These are phyloP conservation scores for Suillus discolor DNA, from an alignment of 768 basidiomycete species.

Conservation along the genomic window DNA sequence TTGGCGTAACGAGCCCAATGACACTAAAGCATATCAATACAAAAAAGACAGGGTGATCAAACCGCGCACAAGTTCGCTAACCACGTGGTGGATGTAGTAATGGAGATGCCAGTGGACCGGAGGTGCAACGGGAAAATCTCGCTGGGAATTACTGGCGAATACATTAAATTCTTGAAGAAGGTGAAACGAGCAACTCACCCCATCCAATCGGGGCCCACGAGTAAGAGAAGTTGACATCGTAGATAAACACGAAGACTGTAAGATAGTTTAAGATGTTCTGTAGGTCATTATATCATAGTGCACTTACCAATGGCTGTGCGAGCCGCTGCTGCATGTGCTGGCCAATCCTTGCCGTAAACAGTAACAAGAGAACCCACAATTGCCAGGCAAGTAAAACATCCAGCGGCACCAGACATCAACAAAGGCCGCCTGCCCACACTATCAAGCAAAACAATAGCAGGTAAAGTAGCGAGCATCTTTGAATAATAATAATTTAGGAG, in stretches of 20 bases:
- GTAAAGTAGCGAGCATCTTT: slow-evolving; percentile 38
- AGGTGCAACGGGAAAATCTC: slow-evolving; percentile 45
- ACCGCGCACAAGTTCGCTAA: slow-evolving; percentile 45
- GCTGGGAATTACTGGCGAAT: slow-evolving; percentile 38
- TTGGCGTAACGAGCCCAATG: slow-evolving; percentile 33
- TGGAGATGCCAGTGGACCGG: slow-evolving; percentile 43
- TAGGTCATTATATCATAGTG: slow-evolving; percentile 16
- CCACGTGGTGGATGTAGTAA: slow-evolving; percentile 46
- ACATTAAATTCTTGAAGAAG: slow-evolving; percentile 9
- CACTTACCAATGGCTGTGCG: slow-evolving; percentile 32
- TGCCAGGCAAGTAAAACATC: slow-evolving; percentile 32
- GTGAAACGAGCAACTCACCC: slow-evolving; percentile 16
- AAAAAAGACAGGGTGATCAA: not conserved
- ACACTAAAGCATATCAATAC: slow-evolving; percentile 19
- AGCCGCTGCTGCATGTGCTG: slow-evolving; percentile 29
- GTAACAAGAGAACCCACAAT: slow-evolving; percentile 33
- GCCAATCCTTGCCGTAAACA: slow-evolving; percentile 31
- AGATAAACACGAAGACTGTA: slow-evolving; percentile 41
- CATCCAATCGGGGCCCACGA: slow-evolving; percentile 37
- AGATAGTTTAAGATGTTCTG: slow-evolving; percentile 18
- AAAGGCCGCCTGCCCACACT: slow-evolving; percentile 43
- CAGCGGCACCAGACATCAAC: slow-evolving; percentile 40
- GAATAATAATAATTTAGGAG: not conserved
- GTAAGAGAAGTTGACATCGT: slow-evolving; percentile 39
- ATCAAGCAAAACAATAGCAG: slow-evolving; percentile 40